Evolutionary conservation across 306 rosid species (phyloP).

Genomic region (Cucumis sativus): Cucumber_9930_V3 NC_026658.2:155501-156000

Average conservation of each 20-base stretch:
- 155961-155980: too few species aligned
- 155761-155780: background rate
- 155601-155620: too few species aligned
- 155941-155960: too few species aligned
- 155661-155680: background rate
- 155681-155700: background rate
- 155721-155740: background rate
- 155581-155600: too few species aligned
- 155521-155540: too few species aligned
- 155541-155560: too few species aligned
- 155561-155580: too few species aligned
- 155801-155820: background rate
- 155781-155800: background rate
- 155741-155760: background rate
- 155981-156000: too few species aligned
- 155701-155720: background rate
- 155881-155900: background rate
- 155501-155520: too few species aligned
- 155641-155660: too few species aligned
- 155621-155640: too few species aligned
- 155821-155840: background rate
- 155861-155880: background rate
- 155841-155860: background rate
- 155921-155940: background rate
- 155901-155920: background rate